Base-by-base conservation (phyloP, 495 filamentous ascomycete genomes). In the Lasiosphaeris hirsuta region DNA sequence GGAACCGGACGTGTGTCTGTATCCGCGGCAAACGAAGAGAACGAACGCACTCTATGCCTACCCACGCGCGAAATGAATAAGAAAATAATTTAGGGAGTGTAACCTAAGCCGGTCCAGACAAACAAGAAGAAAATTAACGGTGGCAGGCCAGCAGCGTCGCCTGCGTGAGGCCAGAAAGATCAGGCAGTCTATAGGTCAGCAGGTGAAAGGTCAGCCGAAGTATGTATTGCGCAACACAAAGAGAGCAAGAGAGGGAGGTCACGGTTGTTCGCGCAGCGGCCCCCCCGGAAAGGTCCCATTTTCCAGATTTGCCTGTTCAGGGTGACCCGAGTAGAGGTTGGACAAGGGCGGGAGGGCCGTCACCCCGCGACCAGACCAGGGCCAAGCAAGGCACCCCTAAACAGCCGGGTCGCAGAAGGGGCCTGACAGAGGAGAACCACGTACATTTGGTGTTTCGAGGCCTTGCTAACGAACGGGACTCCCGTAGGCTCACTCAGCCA, bases 381-480 rank as follows among this genome's bases (percentile, higher is more conserved):
- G 63, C 57, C 60, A 64, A 63, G 61, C 60, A 51, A 60, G 60
- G 62, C 43, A 56, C 59, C 62, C 60, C 62, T 68, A 59, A 65
- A 67, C 65, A 67, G 63, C 64, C 65, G 63, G 59, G 61, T 65
- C 53, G 54, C 60, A 63, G 59, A 59, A 64, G 62, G 64, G 69
- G 67, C 48, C 42, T 55, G 59, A 39, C 30, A 39, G 54, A 54
- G 55, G 57, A 59, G 58, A 40, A 73, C 67, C 72, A 73, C 73
- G 64, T 71, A 70, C 70, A 62, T 59, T 70, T 69, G 61, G 64
- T 54, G 72, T 73, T 73, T 75, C 70, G 69, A 69, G 57, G 59
- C 50, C 51, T 67, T 51, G 43, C 62, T 53, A 56, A 50, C 58
- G 44, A 51, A 45, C 42, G 19, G 37, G 10, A 10, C 41, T 23